Base-by-base conservation (phyloP, 2,329 filamentous ascomycete genomes). In the Echinosphaeria canescens region DNA sequence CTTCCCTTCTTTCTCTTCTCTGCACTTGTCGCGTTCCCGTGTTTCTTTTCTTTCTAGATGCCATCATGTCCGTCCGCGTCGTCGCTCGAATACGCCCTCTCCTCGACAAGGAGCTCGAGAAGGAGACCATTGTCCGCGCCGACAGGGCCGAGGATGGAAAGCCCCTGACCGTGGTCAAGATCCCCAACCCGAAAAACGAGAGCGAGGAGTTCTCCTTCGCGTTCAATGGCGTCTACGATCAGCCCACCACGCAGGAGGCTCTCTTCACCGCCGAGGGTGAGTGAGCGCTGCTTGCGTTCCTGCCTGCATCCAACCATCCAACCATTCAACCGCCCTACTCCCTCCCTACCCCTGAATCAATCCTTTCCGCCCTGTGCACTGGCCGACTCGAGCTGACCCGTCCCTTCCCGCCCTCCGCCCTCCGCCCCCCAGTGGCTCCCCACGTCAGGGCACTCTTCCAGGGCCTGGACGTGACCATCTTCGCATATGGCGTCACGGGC, bases 161-260 rank as follows among this genome's bases (percentile, higher is more conserved):
- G 35, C 59, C 69, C 13, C 67, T 63, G 33, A 72, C 61, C 15
- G 53, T 90, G 16, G 70, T 95, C 42, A 75, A 76, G 46, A 90
- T 95, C 40, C 85, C 85, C 4, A 93, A 82, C 43, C 84, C 85
- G 0, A 92, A 88, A 55, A 93, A 93, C 42, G 78, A 80, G 35
- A 58, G 64, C 13, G 85, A 95, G 50, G 76, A 84, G 42, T 95
- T 84, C 50, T 82, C 76, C 28, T 98, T 95, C 47, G 69, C 84
- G 27, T 95, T 95, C 60, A 90, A 88, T 56, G 68, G 76, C 37
- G 85, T 95, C 29, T 95, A 92, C 48, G 80, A 80, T 42, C 67
- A 74, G 39, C 49, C 62, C 19, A 74, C 78, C 11, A 69, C 78
- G 7, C 85, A 98, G 47, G 79, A 92, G 48, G 65, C 78, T 35